A percentile compares a stretch with the other conserved stretches of the same genome.
phyloP scores from a whole-genome alignment of 805 yeast species.

The Candida insectorum region DNA sequence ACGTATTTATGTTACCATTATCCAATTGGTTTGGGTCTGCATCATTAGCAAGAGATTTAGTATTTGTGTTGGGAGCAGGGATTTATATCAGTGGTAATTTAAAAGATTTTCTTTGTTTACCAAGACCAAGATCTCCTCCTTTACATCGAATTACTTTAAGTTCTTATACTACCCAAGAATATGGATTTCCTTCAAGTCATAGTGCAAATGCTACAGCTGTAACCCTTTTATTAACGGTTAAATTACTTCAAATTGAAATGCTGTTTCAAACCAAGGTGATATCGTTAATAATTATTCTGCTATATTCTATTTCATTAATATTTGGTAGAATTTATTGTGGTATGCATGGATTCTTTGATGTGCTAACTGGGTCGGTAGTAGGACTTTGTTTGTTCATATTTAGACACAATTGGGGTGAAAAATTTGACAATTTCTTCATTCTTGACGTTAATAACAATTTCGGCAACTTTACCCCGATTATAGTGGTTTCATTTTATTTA shows the following conservation, averaged over 20 bases:
- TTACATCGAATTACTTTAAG: constrained; percentile 84
- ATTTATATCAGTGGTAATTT: constrained; percentile 68
- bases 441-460: constrained; percentile 16
- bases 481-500: constrained; percentile 42
- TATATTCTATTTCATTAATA: constrained; percentile 64
- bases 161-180: constrained; percentile 86
- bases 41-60: constrained; percentile 55
- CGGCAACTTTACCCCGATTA: constrained; percentile 27
- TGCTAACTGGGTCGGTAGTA: constrained; percentile 58
- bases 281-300: constrained; percentile 16
- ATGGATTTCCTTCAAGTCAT: constrained; percentile 93
- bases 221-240: constrained; percentile 41
- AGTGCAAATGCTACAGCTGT: constrained; percentile 93
- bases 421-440: constrained; percentile 47
- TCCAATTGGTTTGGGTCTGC: constrained; percentile 78
- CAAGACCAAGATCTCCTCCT: constrained; percentile 92
- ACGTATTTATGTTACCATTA: constrained; percentile 82
- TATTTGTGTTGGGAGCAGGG: constrained; percentile 62
- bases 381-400: constrained; percentile 56
- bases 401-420: constrained; percentile 37
- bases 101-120: constrained; percentile 85
- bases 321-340: constrained; percentile 91
- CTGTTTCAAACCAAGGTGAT: constrained; percentile 8
- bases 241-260: constrained; percentile 6
- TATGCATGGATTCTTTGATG: constrained; percentile 91